Percentiles rank a stretch among this genome's conserved stretches.
Conservation (phyloP, 352 stramenopile genomes). For the Sclerospora graminicola region DNA sequence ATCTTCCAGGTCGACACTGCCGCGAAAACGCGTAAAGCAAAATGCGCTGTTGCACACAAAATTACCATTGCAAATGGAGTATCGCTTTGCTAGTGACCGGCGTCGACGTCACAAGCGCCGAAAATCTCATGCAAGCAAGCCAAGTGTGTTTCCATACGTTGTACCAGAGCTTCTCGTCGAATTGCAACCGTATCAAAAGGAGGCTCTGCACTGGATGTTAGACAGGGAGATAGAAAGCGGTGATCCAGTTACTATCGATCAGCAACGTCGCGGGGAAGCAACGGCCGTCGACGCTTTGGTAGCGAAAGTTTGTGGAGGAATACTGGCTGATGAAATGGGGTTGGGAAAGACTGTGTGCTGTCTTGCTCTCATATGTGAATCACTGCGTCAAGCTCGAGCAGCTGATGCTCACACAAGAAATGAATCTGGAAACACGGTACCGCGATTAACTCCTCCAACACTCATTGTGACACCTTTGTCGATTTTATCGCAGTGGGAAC, state of each 20-base stretch:
- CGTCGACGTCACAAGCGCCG: slow-evolving; percentile 30
- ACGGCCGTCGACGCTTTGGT: slow-evolving; percentile 27
- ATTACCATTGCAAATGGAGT: slow-evolving; percentile 48
- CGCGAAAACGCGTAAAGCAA: slow-evolving; percentile 18
- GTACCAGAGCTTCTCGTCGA: slow-evolving; percentile 46
- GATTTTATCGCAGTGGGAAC: slow-evolving; percentile 79
- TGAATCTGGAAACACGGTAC: slow-evolving; percentile 18
- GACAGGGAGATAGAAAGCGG: slow-evolving; percentile 29
- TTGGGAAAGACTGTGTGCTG: slow-evolving; percentile 88
- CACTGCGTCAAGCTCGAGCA: slow-evolving; percentile 31
- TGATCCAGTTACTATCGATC: slow-evolving; percentile 20
- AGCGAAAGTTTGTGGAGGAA: slow-evolving; percentile 48
- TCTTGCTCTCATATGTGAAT: slow-evolving; percentile 68
- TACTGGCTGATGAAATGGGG: slow-evolving; percentile 85
- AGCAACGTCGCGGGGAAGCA: slow-evolving; percentile 18
- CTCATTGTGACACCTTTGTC: slow-evolving; percentile 79
- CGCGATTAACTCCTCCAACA: slow-evolving; percentile 40
- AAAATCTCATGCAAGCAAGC: slow-evolving; percentile 30
- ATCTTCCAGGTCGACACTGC: slow-evolving; percentile 14
- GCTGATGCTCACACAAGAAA: slow-evolving; percentile 16
- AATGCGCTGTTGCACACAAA: slow-evolving; percentile 39
- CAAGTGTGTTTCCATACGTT: slow-evolving; percentile 29
- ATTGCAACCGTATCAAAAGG: slow-evolving; percentile 73
- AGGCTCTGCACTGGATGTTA: slow-evolving; percentile 87
- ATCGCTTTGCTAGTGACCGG: slow-evolving; percentile 43